A percentile compares a stretch with the other conserved stretches of the same genome.
phyloP scores from a whole-genome alignment of 1,284 basidiomycete species.

The Heterobasidion annosum region DNA sequence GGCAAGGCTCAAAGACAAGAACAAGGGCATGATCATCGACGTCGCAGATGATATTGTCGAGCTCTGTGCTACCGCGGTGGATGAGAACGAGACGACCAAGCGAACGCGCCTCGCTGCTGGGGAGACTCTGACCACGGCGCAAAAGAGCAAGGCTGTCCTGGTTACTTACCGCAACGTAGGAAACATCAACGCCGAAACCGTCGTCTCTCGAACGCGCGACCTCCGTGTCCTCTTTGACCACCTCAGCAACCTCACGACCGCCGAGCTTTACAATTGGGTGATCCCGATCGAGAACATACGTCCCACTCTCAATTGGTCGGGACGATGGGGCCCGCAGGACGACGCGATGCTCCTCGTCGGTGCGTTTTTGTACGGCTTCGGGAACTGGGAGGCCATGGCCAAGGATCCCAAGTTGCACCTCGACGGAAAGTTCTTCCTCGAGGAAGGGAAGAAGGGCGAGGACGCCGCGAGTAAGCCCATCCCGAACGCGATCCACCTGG shows the following conservation, averaged over 20 bases:
- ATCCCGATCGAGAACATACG: constrained; percentile 91
- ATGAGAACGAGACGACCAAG: constrained; percentile 78
- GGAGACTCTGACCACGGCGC: constrained; percentile 77
- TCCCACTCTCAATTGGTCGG: constrained; percentile 92
- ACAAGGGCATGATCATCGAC: constrained; percentile 86
- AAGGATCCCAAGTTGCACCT: constrained; percentile 82
- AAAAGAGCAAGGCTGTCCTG: constrained; percentile 93
- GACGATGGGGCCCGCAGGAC: constrained; percentile 89
- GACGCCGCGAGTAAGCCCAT: constrained; percentile 75
- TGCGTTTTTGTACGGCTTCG: constrained; percentile 91
- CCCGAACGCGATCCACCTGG: constrained; percentile 95
- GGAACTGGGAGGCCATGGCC: constrained; percentile 94
- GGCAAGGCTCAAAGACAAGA: constrained; percentile 92
- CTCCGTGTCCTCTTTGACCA: constrained; percentile 85
- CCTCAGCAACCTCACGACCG: constrained; percentile 49
- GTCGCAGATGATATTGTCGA: constrained; percentile 91
- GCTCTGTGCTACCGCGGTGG: constrained; percentile 77
- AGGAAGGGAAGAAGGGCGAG: constrained; percentile 90
- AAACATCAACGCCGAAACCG: constrained; percentile 97
- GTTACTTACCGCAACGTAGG: constrained; percentile 85
- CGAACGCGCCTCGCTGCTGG: constrained; percentile 70
- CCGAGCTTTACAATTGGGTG: constrained; percentile 67
- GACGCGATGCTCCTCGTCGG: constrained; percentile 94
- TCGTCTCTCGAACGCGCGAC: constrained; percentile 85
- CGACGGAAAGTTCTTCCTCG: constrained; percentile 93